Evolutionary conservation across 2,329 filamentous ascomycete species (phyloP), one percentile per base, ranked within the genome.

Genomic region (Ophiocordyceps camponoti-floridani): DNA sequence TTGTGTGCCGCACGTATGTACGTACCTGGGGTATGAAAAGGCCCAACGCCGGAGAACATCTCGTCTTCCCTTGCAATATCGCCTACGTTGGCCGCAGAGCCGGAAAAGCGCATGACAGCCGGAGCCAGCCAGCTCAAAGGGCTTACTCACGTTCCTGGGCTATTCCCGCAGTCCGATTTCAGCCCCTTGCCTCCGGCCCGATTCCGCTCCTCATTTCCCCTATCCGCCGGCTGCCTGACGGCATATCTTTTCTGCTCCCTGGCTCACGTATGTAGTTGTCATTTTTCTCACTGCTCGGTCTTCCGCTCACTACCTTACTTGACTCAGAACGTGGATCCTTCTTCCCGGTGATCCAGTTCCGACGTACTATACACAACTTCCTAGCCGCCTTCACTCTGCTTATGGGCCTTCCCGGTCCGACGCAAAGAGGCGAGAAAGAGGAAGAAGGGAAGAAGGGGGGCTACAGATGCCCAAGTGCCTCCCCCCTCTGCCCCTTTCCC

Each of bases 51-150:
- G 12, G 12, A 12, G 5, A 35, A 19, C n/a, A 19, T 1, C n/a
- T 9, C 7, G n/a, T 23, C 37, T 12, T 18, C 18, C 7, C 13
- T 11, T 40, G 37, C n/a, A 40, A 40, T 40, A 16, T 40, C 37
- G 37, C 37, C 37, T 40, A 40, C 37, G 37, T 18, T 23, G n/a
- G 37, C 18, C 37, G 18, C n/a, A 53, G 52, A 48, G 50, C 53
- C 52, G 59, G 53, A 68, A 67, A 66, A 64, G 64, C 56, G 58
- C 57, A 62, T 59, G 54, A 59, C 57, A 67, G 62, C 60, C 63
- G 61, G 63, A 35, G 12, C 31, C 31, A n/a, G 31, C 12, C 12
- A 35, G 12, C 12, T 35, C 12, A 35, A 6, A 14, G 31, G 31
- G 23, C 23, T 35, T 35, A 35, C 31, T 35, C 13, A 35, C 31